Evolutionary conservation across 306 rosid genomes (phyloP).

Genomic region (Amphicarpaea edgeworthii): DNA sequence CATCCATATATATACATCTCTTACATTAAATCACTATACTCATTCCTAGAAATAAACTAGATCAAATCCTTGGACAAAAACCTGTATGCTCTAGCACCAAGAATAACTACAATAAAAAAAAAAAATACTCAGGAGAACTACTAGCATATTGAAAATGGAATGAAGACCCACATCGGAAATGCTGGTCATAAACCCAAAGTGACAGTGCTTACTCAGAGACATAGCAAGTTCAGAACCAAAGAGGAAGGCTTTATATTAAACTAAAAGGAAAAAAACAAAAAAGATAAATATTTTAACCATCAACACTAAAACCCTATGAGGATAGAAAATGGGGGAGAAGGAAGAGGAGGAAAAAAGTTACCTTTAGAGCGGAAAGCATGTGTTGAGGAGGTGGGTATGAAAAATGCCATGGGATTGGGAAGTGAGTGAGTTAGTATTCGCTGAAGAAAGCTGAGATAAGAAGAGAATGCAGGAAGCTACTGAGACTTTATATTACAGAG

Average conservation of each 20-base stretch:
- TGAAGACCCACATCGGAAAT: conserved; percentile 28
- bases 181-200: conserved; percentile 17
- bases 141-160: conserved; percentile 1
- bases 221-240: conserved; percentile 25
- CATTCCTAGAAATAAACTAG: not conserved
- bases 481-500: not conserved
- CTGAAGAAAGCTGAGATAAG: conserved; percentile 20
- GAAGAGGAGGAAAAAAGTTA: conserved; percentile 14
- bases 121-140: conserved; percentile 7
- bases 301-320: conserved; percentile 42
- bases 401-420: conserved; percentile 42
- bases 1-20: conserved; percentile 26
- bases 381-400: conserved; percentile 43
- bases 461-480: not conserved
- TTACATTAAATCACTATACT: not conserved
- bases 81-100: conserved; percentile 8
- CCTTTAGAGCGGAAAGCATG: conserved; percentile 52
- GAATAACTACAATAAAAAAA: not conserved
- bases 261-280: not conserved
- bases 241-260: not conserved
- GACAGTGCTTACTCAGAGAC: not conserved
- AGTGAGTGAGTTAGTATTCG: conserved; percentile 32
- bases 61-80: conserved; percentile 13
- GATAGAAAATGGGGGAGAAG: conserved; percentile 8
- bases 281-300: not conserved